Evolutionary conservation across 164 flowering plant species (phyloP), one percentile per base, ranked within the genome.

Genomic region (Liriodendron chinense): DNA sequence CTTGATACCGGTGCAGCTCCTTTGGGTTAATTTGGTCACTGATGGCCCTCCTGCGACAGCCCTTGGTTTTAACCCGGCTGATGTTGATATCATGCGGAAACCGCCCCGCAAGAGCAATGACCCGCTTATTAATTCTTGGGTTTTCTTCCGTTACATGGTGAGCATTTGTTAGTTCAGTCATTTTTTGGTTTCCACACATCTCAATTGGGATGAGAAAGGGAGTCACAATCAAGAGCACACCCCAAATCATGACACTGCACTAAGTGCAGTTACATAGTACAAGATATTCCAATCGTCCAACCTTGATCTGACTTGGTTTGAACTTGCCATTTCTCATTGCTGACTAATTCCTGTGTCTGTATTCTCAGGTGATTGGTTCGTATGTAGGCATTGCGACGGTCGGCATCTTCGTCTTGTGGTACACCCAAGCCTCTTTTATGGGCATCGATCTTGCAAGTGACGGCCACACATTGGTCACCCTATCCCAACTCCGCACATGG

Each of bases 1-100:
- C 79, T 79, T 94, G 91, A 90, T 93, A 71, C 97, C 98, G 20
- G 97, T 94, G 76, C 97, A 94, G 80, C 93, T 94, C 74, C 84
- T 94, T 69, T 94, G 98, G 98, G 97, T 94, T 69, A 93, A 94
- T 84, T 78, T 94, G 83, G 98, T 94, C 43, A 94, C 98, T 7
- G 98, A 94, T 83, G 98, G 97, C 16, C 97, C 98, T 9, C 97
- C 98, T 77, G 98, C 98, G 4, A 93, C 97, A 62, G 98, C 97
- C 75, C 92, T 94, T 69, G 98, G 97, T 61, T 94, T 94, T 76
- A 94, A 93, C 69, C 97, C 98, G 59, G 88, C 96, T 21, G 97
- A 94, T 83, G 85, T 83, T 76, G 95, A 92, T 77, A 89, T 94
- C 66, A 94, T 94, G 98, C 81, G 68, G 72, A 94, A 90, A 81